Evolutionary conservation across 495 filamentous ascomycete genomes (phyloP).

Genomic region (Halenospora varia): DNA sequence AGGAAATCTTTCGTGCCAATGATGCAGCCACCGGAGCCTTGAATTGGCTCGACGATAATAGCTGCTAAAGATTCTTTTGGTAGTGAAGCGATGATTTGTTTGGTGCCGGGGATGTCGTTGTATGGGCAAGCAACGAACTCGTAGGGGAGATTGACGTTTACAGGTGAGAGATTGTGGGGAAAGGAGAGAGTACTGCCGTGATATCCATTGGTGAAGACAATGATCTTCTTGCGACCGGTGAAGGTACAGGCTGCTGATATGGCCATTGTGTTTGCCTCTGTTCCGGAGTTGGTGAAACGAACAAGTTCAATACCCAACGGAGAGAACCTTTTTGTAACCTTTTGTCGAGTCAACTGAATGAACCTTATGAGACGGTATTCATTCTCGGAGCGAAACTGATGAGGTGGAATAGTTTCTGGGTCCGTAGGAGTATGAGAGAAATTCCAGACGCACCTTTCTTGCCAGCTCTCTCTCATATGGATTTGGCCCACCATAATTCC

Average conservation of each 20-base stretch:
- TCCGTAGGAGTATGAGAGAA: conserved; percentile 9
- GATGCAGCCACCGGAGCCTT: conserved; percentile 50
- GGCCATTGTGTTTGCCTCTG: conserved; percentile 36
- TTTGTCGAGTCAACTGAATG: too few species aligned
- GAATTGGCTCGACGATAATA: conserved; percentile 57
- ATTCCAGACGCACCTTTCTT: conserved; percentile 19
- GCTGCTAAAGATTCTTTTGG: conserved; percentile 39
- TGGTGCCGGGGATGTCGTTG: conserved; percentile 43
- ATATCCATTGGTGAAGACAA: conserved; percentile 40
- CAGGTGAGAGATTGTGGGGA: conserved; percentile 5
- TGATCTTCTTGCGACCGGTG: conserved; percentile 28
- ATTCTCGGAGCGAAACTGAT: background rate
- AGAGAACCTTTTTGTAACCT: conserved; percentile 17
- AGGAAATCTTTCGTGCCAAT: conserved; percentile 42
- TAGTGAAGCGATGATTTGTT: conserved; percentile 28
- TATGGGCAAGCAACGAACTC: conserved; percentile 49
- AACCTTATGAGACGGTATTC: too few species aligned
- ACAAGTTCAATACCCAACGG: conserved; percentile 28
- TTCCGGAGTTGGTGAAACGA: conserved; percentile 38
- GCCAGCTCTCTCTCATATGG: conserved; percentile 29
- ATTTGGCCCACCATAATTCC: conserved; percentile 31
- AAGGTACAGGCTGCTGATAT: conserved; percentile 28
- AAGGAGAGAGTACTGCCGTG: conserved; percentile 51
- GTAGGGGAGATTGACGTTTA: conserved; percentile 30
- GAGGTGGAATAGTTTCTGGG: background rate